Conservation (phyloP, 1,284 basidiomycete genomes). For the Irpex sp. region DNA sequence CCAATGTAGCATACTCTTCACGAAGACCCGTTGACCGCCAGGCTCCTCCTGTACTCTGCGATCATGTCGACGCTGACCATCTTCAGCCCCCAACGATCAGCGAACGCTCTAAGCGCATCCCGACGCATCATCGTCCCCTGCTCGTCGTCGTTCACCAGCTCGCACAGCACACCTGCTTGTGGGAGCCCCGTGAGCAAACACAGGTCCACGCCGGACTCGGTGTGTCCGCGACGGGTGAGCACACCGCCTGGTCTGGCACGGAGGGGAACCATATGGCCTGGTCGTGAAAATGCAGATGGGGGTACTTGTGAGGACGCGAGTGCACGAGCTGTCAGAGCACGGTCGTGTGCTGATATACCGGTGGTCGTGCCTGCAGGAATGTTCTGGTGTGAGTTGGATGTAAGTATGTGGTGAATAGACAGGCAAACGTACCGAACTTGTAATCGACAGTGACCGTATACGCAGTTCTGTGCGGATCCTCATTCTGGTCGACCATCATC, state of each 20-base stretch:
- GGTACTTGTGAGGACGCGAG: slow-evolving; percentile 61
- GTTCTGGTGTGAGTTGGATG: neutral
- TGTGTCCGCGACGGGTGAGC: slow-evolving; percentile 86
- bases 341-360: slow-evolving; percentile 96
- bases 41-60: slow-evolving; percentile 35
- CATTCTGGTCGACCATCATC: slow-evolving; percentile 91
- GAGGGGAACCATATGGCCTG: slow-evolving; percentile 94
- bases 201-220: slow-evolving; percentile 88
- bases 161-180: slow-evolving; percentile 86
- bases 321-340: slow-evolving; percentile 82
- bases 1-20: neutral
- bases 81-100: slow-evolving; percentile 87
- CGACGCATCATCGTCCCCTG: slow-evolving; percentile 93
- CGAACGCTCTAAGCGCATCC: slow-evolving; percentile 91
- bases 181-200: slow-evolving; percentile 79
- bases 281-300: slow-evolving; percentile 83
- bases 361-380: slow-evolving; percentile 75
- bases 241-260: slow-evolving; percentile 87
- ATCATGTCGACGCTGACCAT: slow-evolving; percentile 93
- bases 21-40: slow-evolving; percentile 6
- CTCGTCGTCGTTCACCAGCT: slow-evolving; percentile 92
- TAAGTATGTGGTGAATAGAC: neutral
- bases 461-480: slow-evolving; percentile 91
- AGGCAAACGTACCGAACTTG: slow-evolving; percentile 58
- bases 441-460: slow-evolving; percentile 99